These are phyloP conservation scores for Aleurites moluccanus DNA, from an alignment of 441 rosid genomes.

Conservation along the genomic window DNA sequence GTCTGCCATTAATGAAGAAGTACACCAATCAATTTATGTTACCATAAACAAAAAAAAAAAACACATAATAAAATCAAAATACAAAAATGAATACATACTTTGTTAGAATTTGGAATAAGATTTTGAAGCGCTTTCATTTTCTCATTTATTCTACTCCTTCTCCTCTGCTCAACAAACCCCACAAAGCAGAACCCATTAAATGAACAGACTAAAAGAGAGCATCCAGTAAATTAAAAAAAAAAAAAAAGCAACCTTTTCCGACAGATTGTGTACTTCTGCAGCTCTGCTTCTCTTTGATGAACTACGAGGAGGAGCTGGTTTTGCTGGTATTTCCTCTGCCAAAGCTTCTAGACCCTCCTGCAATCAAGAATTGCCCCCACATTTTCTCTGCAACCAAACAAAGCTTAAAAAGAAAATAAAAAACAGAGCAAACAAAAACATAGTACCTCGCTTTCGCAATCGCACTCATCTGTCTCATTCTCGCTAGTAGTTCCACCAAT, in stretches of 20 bases:
- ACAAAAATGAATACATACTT: constrained; percentile 39
- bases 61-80: background rate
- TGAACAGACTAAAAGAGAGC: background rate
- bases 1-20: constrained; percentile 40
- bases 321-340: constrained; percentile 49
- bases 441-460: constrained; percentile 78
- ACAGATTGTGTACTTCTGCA: constrained; percentile 77
- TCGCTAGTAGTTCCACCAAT: constrained; percentile 52
- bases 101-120: constrained; percentile 82
- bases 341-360: constrained; percentile 69
- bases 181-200: too few species aligned
- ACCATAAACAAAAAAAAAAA: background rate
- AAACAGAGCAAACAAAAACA: background rate
- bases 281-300: constrained; percentile 75
- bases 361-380: background rate
- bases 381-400: constrained; percentile 26
- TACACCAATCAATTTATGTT: background rate
- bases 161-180: constrained; percentile 44
- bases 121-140: constrained; percentile 91
- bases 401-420: background rate
- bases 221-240: background rate
- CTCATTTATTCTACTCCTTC: constrained; percentile 90
- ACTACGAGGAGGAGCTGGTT: constrained; percentile 45
- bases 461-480: constrained; percentile 59
- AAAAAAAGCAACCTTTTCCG: constrained; percentile 51